Evolutionary conservation across 768 basidiomycete species (phyloP).

Genomic region (Boletus vermiculosoides): DNA sequence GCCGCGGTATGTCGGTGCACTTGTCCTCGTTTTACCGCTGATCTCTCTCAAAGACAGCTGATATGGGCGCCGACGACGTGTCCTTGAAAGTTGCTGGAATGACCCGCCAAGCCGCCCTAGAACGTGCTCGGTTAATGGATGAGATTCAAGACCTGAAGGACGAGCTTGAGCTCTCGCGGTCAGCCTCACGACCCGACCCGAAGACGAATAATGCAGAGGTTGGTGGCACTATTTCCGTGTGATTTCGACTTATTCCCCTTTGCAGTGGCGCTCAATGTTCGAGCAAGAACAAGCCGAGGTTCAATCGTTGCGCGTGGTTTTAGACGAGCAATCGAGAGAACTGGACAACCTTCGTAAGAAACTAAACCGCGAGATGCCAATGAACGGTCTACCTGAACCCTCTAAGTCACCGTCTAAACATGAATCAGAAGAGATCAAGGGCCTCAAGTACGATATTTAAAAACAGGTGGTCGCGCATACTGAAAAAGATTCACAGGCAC

Average conservation of each 20-base stretch:
- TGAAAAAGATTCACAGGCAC: slow-evolving; percentile 46
- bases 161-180: slow-evolving; percentile 42
- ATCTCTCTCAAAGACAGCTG: slow-evolving; percentile 39
- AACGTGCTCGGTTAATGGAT: slow-evolving; percentile 49
- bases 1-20: slow-evolving; percentile 54
- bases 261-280: slow-evolving; percentile 30
- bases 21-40: slow-evolving; percentile 5
- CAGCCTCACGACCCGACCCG: slow-evolving; percentile 20
- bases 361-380: slow-evolving; percentile 53
- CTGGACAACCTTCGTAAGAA: slow-evolving; percentile 58
- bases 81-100: slow-evolving; percentile 48
- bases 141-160: slow-evolving; percentile 57
- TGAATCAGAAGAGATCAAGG: slow-evolving; percentile 68
- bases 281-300: slow-evolving; percentile 33
- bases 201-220: slow-evolving; percentile 31
- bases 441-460: slow-evolving; percentile 61
- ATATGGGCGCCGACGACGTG: slow-evolving; percentile 45
- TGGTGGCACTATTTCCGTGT: background rate
- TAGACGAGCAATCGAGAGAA: slow-evolving; percentile 47
- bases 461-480: background rate
- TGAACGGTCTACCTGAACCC: slow-evolving; percentile 39
- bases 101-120: slow-evolving; percentile 47
- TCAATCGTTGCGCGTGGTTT: slow-evolving; percentile 29
- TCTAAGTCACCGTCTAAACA: slow-evolving; percentile 45
- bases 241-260: slow-evolving; percentile 1